A percentile compares a stretch with the other conserved stretches of the same genome.
Conservation (phyloP, 1,284 basidiomycete species). For the Rhizopogon parksii region DNA sequence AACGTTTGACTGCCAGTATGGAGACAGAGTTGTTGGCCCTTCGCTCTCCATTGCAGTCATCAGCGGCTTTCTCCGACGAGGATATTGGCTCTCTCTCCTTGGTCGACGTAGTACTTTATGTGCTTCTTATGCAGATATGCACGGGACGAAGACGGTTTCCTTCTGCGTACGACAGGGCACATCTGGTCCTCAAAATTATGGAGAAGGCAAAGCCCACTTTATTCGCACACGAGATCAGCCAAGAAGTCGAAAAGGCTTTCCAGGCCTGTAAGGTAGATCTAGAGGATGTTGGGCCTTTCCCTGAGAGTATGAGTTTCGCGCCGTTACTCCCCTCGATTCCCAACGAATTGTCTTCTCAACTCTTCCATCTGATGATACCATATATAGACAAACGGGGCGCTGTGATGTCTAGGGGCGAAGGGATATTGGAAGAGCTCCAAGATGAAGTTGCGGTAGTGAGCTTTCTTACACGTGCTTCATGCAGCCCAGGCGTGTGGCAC, state of each 20-base stretch:
- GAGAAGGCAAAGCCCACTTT: not conserved
- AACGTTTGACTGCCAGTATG: not conserved
- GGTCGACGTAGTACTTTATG: conserved; percentile 7
- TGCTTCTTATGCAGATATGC: conserved; percentile 6
- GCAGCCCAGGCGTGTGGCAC: not conserved
- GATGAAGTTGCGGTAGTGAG: conserved; percentile 4
- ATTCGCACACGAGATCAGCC: not conserved
- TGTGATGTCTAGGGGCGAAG: not conserved
- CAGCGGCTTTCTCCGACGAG: not conserved
- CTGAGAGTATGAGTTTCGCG: not conserved
- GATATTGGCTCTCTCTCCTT: not conserved
- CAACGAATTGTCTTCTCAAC: not conserved
- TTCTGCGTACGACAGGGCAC: conserved; percentile 6
- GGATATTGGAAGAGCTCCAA: conserved; percentile 2
- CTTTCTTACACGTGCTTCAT: conserved; percentile 1
- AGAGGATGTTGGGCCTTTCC: not conserved
- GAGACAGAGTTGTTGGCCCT: not conserved
- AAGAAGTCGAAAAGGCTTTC: not conserved
- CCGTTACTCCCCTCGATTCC: conserved; percentile 2
- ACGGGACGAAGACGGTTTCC: not conserved
- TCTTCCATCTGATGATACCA: conserved; percentile 3
- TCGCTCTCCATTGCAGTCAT: not conserved
- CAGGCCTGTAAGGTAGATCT: not conserved
- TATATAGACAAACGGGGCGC: conserved; percentile 1
- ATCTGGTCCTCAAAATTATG: not conserved